phyloP scores from a whole-genome alignment of 2,329 filamentous ascomycete genomes.

The Macrophomina tecta region DNA sequence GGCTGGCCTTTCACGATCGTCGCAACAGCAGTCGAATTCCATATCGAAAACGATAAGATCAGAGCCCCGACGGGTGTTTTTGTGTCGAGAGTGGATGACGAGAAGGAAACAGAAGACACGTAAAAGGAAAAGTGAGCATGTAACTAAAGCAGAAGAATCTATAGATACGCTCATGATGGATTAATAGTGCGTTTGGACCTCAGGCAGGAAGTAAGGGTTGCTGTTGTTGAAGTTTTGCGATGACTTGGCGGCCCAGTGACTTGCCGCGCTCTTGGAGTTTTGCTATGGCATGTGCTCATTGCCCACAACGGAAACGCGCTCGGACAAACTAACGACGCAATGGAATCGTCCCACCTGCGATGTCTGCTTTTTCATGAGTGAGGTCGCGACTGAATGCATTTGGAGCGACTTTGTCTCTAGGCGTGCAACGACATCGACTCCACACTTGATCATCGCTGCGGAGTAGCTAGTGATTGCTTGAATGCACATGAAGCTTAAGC shows the following conservation, averaged over 20 bases:
- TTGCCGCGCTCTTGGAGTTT: slow-evolving; percentile 17
- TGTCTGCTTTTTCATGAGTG: neutral
- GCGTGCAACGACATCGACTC: neutral
- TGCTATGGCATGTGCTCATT: slow-evolving; percentile 22
- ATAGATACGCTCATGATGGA: neutral
- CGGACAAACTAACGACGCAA: slow-evolving; percentile 15
- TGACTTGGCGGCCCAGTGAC: slow-evolving; percentile 9
- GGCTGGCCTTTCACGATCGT: slow-evolving; percentile 10
- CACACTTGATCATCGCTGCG: neutral
- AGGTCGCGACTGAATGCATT: slow-evolving; percentile 10
- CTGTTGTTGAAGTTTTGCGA: slow-evolving; percentile 11
- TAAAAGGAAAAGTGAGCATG: neutral
- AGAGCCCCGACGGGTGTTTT: neutral
- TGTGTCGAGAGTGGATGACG: neutral
- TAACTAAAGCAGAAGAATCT: neutral
- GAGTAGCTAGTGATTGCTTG: neutral
- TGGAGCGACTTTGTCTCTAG: neutral
- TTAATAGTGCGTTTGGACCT: neutral
- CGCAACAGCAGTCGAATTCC: neutral
- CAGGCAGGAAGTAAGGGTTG: neutral
- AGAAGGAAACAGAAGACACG: neutral
- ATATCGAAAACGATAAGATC: neutral
- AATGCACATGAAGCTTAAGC: neutral
- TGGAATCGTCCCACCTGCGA: neutral
- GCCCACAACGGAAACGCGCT: slow-evolving; percentile 23